phyloP scores from a whole-genome alignment of 23 red algal species.

The Agarophyton chilense region DNA sequence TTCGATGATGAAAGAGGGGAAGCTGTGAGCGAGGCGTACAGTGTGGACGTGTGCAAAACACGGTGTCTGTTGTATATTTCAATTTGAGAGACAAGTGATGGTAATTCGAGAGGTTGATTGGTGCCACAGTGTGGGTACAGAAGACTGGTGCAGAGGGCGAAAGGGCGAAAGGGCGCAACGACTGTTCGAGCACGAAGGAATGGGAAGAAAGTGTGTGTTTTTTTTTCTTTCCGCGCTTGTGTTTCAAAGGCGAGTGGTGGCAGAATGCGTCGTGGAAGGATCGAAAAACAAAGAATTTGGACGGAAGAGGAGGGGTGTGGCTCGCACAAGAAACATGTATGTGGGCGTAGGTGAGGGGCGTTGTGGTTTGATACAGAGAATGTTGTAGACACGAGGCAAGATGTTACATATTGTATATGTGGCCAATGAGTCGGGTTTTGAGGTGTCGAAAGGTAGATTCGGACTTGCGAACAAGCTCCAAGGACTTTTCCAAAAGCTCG shows the following conservation, averaged over 20 bases:
- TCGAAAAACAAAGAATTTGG: too few relatives aligned
- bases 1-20: background rate
- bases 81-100: background rate
- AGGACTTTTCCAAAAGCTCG: slow-evolving; percentile 49
- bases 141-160: background rate
- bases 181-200: background rate
- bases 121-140: background rate
- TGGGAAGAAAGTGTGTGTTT: background rate
- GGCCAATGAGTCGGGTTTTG: slow-evolving; percentile 21
- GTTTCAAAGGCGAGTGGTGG: too few relatives aligned
- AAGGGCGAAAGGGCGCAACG: background rate
- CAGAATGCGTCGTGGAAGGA: background rate
- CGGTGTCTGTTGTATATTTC: slow-evolving; percentile 17
- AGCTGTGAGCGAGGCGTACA: background rate
- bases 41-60: background rate
- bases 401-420: slow-evolving; percentile 52
- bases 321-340: too few relatives aligned
- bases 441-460: slow-evolving; percentile 56
- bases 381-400: background rate
- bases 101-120: background rate
- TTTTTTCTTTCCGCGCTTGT: background rate
- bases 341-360: too few relatives aligned
- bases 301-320: too few relatives aligned
- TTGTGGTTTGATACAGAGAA: background rate
- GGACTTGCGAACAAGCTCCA: slow-evolving; percentile 54